phyloP scores from a whole-genome alignment of 2,329 filamentous ascomycete species.

The Zarea fungicola region DNA sequence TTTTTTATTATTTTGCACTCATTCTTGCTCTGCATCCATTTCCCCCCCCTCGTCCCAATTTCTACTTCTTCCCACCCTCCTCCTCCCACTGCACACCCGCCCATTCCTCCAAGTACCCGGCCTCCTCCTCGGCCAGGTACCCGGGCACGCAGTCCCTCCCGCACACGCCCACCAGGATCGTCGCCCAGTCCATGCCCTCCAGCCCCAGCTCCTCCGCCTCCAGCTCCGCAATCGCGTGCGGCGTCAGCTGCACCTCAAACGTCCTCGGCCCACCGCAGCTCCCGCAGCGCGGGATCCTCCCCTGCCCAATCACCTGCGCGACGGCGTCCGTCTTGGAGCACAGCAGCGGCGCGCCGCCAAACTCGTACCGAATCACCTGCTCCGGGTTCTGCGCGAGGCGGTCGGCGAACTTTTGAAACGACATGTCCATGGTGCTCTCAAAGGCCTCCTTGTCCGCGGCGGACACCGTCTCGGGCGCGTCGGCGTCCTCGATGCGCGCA shows the following conservation, averaged over 20 bases:
- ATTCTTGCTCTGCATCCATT: too few relatives aligned
- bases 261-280: slow-evolving; percentile 70
- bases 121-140: slow-evolving; percentile 53
- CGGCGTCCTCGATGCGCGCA: slow-evolving; percentile 37
- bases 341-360: slow-evolving; percentile 65
- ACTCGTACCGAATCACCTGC: slow-evolving; percentile 78
- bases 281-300: slow-evolving; percentile 65
- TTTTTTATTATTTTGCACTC: not conserved
- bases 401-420: slow-evolving; percentile 77
- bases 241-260: slow-evolving; percentile 90
- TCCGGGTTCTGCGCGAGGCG: slow-evolving; percentile 74
- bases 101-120: slow-evolving; percentile 91
- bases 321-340: slow-evolving; percentile 75
- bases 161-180: slow-evolving; percentile 82
- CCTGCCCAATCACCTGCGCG: slow-evolving; percentile 52
- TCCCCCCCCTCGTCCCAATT: not conserved
- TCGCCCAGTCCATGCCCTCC: slow-evolving; percentile 98
- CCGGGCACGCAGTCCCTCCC: slow-evolving; percentile 66
- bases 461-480: slow-evolving; percentile 32
- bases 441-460: slow-evolving; percentile 64
- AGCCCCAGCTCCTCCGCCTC: slow-evolving; percentile 68
- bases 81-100: slow-evolving; percentile 98
- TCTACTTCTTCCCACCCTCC: slow-evolving; percentile 36
- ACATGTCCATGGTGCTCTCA: slow-evolving; percentile 68
- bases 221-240: slow-evolving; percentile 82